Conservation (phyloP, 2,329 filamentous ascomycete genomes). For the Pleurostoma richardsiae region DNA sequence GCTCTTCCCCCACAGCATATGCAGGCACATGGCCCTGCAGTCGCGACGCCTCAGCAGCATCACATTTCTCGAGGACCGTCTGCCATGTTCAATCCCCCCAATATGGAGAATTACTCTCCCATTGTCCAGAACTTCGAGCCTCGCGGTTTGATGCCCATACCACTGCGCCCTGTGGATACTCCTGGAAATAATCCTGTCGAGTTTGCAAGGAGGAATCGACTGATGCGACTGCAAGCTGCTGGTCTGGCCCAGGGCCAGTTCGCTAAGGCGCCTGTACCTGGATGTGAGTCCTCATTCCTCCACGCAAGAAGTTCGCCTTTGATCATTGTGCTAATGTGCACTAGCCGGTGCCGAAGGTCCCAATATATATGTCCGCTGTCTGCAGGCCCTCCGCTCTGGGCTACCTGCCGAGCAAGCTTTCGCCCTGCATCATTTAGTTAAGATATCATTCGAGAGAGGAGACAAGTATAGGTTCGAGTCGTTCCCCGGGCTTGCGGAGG, state of each 20-base stretch:
- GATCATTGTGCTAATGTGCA: conserved; percentile 15
- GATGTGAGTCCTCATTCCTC: conserved; percentile 47
- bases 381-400: conserved; percentile 76
- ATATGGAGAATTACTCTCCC: conserved; percentile 51
- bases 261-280: conserved; percentile 35
- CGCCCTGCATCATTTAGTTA: conserved; percentile 86
- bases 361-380: conserved; percentile 86
- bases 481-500: conserved; percentile 83
- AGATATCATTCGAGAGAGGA: conserved; percentile 89
- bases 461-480: conserved; percentile 95
- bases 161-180: conserved; percentile 68
- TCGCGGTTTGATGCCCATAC: conserved; percentile 55
- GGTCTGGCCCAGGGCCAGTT: conserved; percentile 24
- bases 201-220: conserved; percentile 55
- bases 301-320: not conserved
- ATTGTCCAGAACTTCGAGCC: conserved; percentile 68
- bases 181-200: conserved; percentile 68
- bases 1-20: conserved; percentile 16
- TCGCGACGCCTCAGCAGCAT: conserved; percentile 14
- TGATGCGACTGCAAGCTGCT: conserved; percentile 27
- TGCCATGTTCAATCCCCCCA: conserved; percentile 45
- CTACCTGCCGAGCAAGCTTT: conserved; percentile 84
- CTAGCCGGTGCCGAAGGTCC: conserved; percentile 63
- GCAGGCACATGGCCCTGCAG: conserved; percentile 11
- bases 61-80: conserved; percentile 31